Percentiles rank a stretch among this genome's conserved stretches.
These are phyloP conservation scores for Paratinospora sagittata DNA, from an alignment of 164 flowering plant genomes.

Conservation along the genomic window DNA sequence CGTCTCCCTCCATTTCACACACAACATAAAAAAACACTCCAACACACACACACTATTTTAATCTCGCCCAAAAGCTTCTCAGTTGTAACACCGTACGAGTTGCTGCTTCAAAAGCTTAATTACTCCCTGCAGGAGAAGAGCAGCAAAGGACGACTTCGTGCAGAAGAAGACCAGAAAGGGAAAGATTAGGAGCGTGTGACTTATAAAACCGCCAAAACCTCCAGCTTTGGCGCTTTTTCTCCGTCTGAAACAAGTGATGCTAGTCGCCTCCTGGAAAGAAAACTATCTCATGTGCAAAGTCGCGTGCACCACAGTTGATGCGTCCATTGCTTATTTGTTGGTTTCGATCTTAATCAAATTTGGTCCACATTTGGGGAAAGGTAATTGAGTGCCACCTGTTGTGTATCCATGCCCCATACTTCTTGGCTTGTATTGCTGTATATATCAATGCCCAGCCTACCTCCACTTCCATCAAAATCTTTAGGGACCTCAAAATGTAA, in stretches of 20 bases:
- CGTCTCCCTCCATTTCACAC: slow-evolving; percentile 58
- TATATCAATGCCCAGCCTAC: no score
- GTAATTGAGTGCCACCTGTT: neutral
- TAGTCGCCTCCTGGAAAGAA: neutral
- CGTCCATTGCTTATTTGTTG: neutral
- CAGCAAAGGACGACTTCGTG: no score
- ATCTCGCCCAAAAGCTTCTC: no score
- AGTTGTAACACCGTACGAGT: neutral
- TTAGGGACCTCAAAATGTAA: no score
- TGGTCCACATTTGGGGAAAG: neutral
- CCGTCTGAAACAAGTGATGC: neutral
- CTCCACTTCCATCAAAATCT: no score
- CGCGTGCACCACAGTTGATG: neutral
- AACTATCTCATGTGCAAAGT: neutral
- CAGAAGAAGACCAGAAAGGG: neutral
- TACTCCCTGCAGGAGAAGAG: neutral
- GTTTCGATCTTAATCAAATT: neutral
- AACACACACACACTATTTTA: neutral
- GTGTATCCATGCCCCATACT: neutral
- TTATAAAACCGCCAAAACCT: neutral
- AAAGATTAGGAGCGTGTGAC: no score
- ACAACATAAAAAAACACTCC: no score
- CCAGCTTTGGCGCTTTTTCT: neutral
- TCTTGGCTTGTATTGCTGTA: neutral
- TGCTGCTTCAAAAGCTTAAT: neutral